Evolutionary conservation across 2,329 filamentous ascomycete species (phyloP).

Genomic region (Graphilbum ipis-grandicollis): DNA sequence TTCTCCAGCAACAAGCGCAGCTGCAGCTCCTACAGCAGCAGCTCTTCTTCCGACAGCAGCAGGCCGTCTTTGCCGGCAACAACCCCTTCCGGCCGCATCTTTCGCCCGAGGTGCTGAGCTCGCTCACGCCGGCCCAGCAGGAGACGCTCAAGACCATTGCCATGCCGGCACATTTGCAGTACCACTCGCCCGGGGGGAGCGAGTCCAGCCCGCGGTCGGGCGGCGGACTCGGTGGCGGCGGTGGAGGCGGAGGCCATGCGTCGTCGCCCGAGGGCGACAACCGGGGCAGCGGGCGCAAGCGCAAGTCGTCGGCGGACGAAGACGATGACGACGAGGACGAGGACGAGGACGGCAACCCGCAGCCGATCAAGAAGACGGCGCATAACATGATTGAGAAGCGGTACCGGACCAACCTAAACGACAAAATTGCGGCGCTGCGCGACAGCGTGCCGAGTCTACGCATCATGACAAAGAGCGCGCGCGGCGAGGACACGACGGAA

Average conservation of each 20-base stretch:
- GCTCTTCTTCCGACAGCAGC: slow-evolving; percentile 3
- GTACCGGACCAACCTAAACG: slow-evolving; percentile 90
- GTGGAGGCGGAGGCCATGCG: slow-evolving; percentile 12
- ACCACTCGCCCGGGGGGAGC: slow-evolving; percentile 40
- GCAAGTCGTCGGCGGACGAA: slow-evolving; percentile 50
- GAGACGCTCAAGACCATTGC: slow-evolving; percentile 45
- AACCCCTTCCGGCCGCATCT: slow-evolving; percentile 13
- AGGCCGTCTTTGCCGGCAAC: slow-evolving; percentile 11
- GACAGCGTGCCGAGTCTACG: slow-evolving; percentile 85
- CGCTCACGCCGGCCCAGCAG: slow-evolving; percentile 39
- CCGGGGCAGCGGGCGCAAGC: slow-evolving; percentile 39
- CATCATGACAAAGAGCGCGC: slow-evolving; percentile 59
- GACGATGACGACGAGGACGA: slow-evolving; percentile 44
- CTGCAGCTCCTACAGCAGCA: slow-evolving; percentile 3
- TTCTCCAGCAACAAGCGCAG: too few relatives aligned
- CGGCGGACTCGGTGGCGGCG: slow-evolving; percentile 24
- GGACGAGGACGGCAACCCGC: slow-evolving; percentile 36
- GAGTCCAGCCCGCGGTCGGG: slow-evolving; percentile 40
- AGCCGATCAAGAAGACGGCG: slow-evolving; percentile 67
- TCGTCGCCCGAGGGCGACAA: slow-evolving; percentile 44
- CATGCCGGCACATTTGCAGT: slow-evolving; percentile 45
- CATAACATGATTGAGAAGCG: slow-evolving; percentile 98
- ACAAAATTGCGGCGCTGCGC: slow-evolving; percentile 83
- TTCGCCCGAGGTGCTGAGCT: slow-evolving; percentile 18
- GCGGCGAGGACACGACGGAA: slow-evolving; percentile 50